Evolutionary conservation across 805 yeast species (phyloP), one percentile per base, ranked within the genome.

Genomic region (Barnettozyma populi): DNA sequence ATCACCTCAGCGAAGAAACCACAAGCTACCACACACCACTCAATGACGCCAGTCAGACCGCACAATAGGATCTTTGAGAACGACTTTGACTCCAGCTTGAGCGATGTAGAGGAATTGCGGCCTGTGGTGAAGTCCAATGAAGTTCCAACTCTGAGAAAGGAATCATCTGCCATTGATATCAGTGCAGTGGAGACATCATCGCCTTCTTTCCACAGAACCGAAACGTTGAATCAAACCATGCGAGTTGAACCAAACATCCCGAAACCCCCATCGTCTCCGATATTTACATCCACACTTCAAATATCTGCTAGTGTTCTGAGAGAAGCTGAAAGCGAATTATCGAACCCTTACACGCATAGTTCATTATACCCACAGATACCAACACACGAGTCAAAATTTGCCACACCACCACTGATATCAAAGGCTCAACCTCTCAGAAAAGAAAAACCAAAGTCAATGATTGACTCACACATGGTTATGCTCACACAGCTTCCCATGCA

Each of bases 401-500:
- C 27, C 35, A 13, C 24, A 5, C 27, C 36, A 13, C 36, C 2
- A 20, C 34, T 7, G 31, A 35, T 19, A 42, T n/a, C 34, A 34
- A 34, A 16, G 14, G 23, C 37, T 10, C 32, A 11, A 29, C 3
- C n/a, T 14, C 21, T 23, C 29, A 23, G 9, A 8, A 21, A 4
- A 13, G 41, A 21, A 18, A 37, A 37, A 35, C 37, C 37, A 18
- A 41, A 20, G 25, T 13, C 39, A 35, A 23, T 34, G 39, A 16
- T 23, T 16, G 48, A 50, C 16, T 27, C 44, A 10, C 45, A 59
- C 32, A 61, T 67, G 25, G 54, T 62, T 2, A 48, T 66, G 4
- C 43, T 62, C 7, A 67, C 71, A 1, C 71, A 67, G 46, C 54
- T 61, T 19, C 59, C 61, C 1, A 46, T 58, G 1, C 16, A 29